These are phyloP conservation scores for Perilla frutescens DNA, from an alignment of 257 asterid species.

Conservation along the genomic window DNA sequence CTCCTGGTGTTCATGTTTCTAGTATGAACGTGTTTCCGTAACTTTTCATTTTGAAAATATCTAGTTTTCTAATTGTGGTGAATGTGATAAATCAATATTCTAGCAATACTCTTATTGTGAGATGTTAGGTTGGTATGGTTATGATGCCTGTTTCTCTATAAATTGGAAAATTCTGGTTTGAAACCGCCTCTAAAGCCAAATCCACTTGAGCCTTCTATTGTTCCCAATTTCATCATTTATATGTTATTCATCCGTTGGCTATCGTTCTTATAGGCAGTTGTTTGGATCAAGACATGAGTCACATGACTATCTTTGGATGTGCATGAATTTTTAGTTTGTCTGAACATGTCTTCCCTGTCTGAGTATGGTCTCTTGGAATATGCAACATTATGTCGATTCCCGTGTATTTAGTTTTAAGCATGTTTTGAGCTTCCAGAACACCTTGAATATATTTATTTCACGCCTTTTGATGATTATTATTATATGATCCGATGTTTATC, in stretches of 20 bases:
- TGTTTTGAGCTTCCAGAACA: not conserved
- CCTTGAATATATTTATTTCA: not conserved
- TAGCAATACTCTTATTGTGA: no score
- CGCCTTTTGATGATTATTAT: not conserved
- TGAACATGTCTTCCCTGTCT: not conserved
- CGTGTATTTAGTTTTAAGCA: not conserved
- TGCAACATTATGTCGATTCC: not conserved
- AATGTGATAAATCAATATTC: no score
- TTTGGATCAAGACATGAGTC: not conserved
- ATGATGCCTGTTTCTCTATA: no score
- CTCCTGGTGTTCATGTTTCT: slow-evolving; percentile 10
- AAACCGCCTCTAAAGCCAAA: no score
- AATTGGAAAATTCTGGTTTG: no score
- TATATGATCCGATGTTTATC: not conserved
- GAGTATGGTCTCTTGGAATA: not conserved
- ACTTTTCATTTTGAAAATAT: no score
- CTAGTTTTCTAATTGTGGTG: no score
- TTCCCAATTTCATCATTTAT: not conserved
- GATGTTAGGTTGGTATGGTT: no score
- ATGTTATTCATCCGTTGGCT: not conserved
- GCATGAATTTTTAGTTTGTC: not conserved
- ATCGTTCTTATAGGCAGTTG: not conserved
- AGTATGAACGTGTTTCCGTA: not conserved
- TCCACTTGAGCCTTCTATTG: not conserved
- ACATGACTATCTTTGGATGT: not conserved